Percentiles rank a stretch among this genome's conserved stretches.
Conservation (phyloP, 2,329 filamentous ascomycete genomes). For the Fusarium metavorans region DNA sequence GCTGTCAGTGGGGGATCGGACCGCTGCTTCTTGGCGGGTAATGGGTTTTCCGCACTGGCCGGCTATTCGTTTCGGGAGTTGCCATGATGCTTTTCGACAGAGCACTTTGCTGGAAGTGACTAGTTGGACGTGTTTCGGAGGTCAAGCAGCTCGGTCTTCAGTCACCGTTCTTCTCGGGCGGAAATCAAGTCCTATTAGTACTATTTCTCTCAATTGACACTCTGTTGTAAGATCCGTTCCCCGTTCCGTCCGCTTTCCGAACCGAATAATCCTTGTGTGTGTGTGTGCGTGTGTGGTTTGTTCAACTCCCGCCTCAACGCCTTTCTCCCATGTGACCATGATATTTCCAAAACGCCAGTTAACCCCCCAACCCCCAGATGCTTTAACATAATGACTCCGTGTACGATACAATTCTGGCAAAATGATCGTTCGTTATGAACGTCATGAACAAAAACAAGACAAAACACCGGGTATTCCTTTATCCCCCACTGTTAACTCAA, state of each 20-base stretch:
- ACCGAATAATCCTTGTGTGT: slow-evolving; percentile 10
- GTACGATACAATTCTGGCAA: not conserved
- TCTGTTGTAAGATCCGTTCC: not conserved
- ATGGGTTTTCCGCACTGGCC: slow-evolving; percentile 42
- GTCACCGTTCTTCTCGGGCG: slow-evolving; percentile 22
- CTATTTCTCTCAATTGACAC: slow-evolving; percentile 18
- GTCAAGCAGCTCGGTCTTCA: slow-evolving; percentile 31
- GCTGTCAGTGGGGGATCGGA: slow-evolving; percentile 5
- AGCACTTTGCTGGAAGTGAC: not conserved
- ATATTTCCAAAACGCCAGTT: slow-evolving; percentile 12
- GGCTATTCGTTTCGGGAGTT: slow-evolving; percentile 46
- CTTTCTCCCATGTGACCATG: slow-evolving; percentile 10
- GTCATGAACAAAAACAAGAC: slow-evolving; percentile 18
- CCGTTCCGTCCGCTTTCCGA: slow-evolving; percentile 29
- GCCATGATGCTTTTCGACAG: slow-evolving; percentile 29
- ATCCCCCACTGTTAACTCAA: slow-evolving; percentile 26
- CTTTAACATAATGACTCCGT: not conserved
- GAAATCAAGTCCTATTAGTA: slow-evolving; percentile 30
- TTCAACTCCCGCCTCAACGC: slow-evolving; percentile 5
- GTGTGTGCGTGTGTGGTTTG: not conserved
- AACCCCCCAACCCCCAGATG: not conserved
- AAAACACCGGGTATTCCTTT: slow-evolving; percentile 40
- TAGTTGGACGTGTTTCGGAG: slow-evolving; percentile 9
- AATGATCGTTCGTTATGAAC: slow-evolving; percentile 26
- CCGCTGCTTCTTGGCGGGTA: slow-evolving; percentile 37